Percentiles rank a stretch among this genome's conserved stretches.
Conservation (phyloP, 306 rosid species). For the Vicia sativa region DNA sequence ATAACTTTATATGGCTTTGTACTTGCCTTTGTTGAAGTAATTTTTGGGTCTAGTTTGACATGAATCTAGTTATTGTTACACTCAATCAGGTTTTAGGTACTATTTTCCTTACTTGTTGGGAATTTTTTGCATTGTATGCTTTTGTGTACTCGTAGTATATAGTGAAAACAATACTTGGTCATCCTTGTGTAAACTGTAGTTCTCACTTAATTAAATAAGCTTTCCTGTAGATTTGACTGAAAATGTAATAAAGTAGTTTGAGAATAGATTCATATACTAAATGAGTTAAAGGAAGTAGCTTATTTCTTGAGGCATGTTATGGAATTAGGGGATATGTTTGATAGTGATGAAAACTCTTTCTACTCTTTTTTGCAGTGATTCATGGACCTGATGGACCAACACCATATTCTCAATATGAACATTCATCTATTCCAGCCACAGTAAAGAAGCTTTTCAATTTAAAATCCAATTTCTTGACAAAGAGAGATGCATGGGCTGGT, state of each 20-base stretch:
- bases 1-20: slow-evolving; percentile 10
- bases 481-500: slow-evolving; percentile 99
- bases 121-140: not conserved
- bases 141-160: slow-evolving; percentile 9
- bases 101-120: not conserved
- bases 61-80: slow-evolving; percentile 20
- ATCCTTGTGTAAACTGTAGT: slow-evolving; percentile 38
- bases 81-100: slow-evolving; percentile 34
- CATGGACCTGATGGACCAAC: slow-evolving; percentile 86
- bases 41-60: slow-evolving; percentile 28
- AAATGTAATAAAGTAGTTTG: slow-evolving; percentile 20
- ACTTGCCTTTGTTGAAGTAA: slow-evolving; percentile 30
- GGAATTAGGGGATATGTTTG: not conserved
- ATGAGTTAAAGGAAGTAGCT: slow-evolving; percentile 4
- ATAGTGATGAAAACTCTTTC: slow-evolving; percentile 5
- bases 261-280: not conserved
- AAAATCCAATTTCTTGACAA: slow-evolving; percentile 89
- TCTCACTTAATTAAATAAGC: slow-evolving; percentile 28
- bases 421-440: slow-evolving; percentile 89
- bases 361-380: slow-evolving; percentile 60
- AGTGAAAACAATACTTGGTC: slow-evolving; percentile 18
- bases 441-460: slow-evolving; percentile 93
- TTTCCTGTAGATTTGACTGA: slow-evolving; percentile 22
- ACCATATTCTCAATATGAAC: slow-evolving; percentile 76
- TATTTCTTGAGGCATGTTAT: slow-evolving; percentile 4